phyloP scores from a whole-genome alignment of 2,329 filamentous ascomycete genomes.

The Zymoseptoria pseudotritici region DNA sequence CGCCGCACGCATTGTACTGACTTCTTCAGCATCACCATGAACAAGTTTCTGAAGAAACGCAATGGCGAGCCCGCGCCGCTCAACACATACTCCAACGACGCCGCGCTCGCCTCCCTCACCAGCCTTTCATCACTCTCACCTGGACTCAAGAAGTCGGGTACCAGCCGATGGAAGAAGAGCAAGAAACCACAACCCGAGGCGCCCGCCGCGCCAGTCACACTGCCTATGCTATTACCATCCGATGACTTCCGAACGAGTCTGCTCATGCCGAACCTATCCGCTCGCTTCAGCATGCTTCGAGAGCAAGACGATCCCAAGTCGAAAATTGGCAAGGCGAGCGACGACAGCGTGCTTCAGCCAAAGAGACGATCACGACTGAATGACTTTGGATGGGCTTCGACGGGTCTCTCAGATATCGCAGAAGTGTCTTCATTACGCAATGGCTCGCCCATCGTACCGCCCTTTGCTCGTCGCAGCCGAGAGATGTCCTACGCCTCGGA shows the following conservation, averaged over 20 bases:
- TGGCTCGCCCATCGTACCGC: conserved; percentile 49
- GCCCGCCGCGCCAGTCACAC: conserved; percentile 59
- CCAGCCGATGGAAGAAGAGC: conserved; percentile 37
- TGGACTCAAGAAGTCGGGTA: conserved; percentile 25
- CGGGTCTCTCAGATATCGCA: conserved; percentile 70
- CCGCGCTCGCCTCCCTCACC: conserved; percentile 13
- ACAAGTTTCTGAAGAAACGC: conserved; percentile 72
- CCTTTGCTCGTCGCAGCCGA: conserved; percentile 50
- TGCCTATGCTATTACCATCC: conserved; percentile 66
- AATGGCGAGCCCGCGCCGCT: conserved; percentile 48
- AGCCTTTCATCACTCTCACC: conserved; percentile 14
- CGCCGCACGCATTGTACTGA: conserved; percentile 8
- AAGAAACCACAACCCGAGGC: conserved; percentile 47
- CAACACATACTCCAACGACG: conserved; percentile 8
- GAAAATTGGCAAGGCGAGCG: conserved; percentile 85
- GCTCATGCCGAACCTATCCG: conserved; percentile 89
- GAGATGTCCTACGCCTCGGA: conserved; percentile 59
- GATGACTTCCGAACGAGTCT: conserved; percentile 95
- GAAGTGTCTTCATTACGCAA: conserved; percentile 73
- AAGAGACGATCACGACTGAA: conserved; percentile 71
- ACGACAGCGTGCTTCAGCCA: conserved; percentile 83
- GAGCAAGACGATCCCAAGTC: conserved; percentile 90
- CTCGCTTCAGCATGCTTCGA: conserved; percentile 91
- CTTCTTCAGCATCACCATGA: conserved; percentile 48
- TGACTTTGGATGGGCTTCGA: conserved; percentile 57